These are phyloP conservation scores for Geranomyces michiganensis DNA, from an alignment of 192 early-diverging fungal genomes.

Conservation along the genomic window DNA sequence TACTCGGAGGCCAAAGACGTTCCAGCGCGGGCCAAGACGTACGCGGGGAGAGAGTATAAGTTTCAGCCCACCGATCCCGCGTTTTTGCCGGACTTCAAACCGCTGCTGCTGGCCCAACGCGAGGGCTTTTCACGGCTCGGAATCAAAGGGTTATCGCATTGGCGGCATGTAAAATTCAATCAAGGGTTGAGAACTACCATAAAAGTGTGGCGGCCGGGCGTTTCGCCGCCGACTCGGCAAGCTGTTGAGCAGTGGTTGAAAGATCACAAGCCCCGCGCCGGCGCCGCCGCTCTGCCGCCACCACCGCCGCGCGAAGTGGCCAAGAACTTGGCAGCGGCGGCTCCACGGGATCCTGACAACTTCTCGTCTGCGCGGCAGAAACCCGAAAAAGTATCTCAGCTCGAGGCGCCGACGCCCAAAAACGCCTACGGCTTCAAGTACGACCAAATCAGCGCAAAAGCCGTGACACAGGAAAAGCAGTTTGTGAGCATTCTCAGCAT, in stretches of 20 bases:
- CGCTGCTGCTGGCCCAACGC: background rate
- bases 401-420: conserved; percentile 64
- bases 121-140: background rate
- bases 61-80: conserved; percentile 36
- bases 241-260: background rate
- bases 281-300: no score
- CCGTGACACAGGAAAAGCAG: conserved; percentile 48
- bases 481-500: conserved; percentile 57
- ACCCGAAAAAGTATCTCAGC: conserved; percentile 16
- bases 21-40: conserved; percentile 51
- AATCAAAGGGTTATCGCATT: background rate
- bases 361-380: conserved; percentile 2
- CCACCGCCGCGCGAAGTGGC: background rate
- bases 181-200: background rate
- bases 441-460: conserved; percentile 52
- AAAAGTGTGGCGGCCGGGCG: background rate
- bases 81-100: conserved; percentile 22
- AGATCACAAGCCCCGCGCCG: background rate
- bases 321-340: no score
- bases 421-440: conserved; percentile 71
- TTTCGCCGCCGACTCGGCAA: background rate
- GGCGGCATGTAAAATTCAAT: conserved; percentile 1
- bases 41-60: conserved; percentile 64
- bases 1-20: conserved; percentile 64
- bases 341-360: no score